Base-by-base conservation (phyloP, 805 yeast genomes). In the Candida adriatica region DNA sequence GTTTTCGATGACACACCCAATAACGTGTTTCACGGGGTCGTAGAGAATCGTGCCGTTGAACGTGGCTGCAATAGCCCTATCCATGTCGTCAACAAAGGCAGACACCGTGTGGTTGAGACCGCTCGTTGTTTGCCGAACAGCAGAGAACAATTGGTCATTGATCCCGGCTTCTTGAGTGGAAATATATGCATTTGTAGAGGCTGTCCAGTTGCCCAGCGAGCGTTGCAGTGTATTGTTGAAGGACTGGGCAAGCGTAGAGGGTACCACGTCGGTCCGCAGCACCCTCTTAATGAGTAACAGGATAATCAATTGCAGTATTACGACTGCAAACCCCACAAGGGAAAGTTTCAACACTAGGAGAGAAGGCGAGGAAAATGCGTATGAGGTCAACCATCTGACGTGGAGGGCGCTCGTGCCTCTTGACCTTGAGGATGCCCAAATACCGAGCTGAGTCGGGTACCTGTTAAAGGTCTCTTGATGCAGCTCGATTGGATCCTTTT, bases 1-100 rank as follows among this genome's bases (percentile, higher is more conserved):
- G 29, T 79, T 64, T 13, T 84, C 90, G 23, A 92, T 63, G 3
- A 84, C 73, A 59, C 98, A 90, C 19, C 78, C 75, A 4, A 88
- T 81, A 0, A 86, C 74, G 0, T 79, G 67, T 18, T 68, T 65
- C 27, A 86, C 64, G 0, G 94, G 82, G 2, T 52, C 51, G 28
- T 75, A 71, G 8, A 90, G 58, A 1, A 81, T 70, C 0, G 96
- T 85, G 3, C 66, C 66, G 5, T 77, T 75, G 56, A 92, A 87
- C 0, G 76, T 64, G 7, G 66, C 62, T 18, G 64, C 63, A 6
- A 92, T 53, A 0, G 75, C 75, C 4, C 49, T 46, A 49, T 82
- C 78, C 61, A 88, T 68, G n/a, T 59, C 64, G 3, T 51, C 57
- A 30, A 79, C 64, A 53, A 87, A 79, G 1, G 53, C 57, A 14